Base-by-base conservation (phyloP, 805 yeast genomes). In the Spathaspora hagerdaliae region DNA sequence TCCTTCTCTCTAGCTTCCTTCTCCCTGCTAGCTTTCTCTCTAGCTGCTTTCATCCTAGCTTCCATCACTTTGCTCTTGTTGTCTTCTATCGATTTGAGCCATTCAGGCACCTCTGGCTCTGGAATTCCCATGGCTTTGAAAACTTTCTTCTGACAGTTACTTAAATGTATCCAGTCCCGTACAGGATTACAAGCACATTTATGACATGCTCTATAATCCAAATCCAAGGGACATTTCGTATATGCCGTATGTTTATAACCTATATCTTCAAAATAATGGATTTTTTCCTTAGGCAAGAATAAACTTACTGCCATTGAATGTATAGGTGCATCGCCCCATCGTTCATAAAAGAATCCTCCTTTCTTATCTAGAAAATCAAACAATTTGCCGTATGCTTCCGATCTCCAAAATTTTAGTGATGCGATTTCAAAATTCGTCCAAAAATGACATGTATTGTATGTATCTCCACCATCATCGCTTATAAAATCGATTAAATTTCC, bases 311-410 rank as follows among this genome's bases (percentile, higher is more conserved):
- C 96, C 57, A 88, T 82, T 6, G 95, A 85, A 65, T 88, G 96
- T 41, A 88, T 84, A 32, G 96, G 96, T 27, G 96, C 96, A 65
- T 88, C 96, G 56, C 96, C 96, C 96, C 96, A 87, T 67, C 96
- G 78, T 72, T 86, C 90, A 64, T 88, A 89, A 71, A 85, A 89
- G 70, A 89, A 89, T n/a, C 96, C 96, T 63, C 96, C 96, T 12
- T 84, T 78, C 50, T 78, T 64, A 65, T 89, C 96, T 58, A 89
- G 76, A 55, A 75, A 70, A 14, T 86, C 85, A 56, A 89, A 89
- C 65, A 83, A 89, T 46, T 77, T 74, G 39, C 65, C 55, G 61
- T 89, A 89, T 7, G 87, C 87, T 43, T 82, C 79, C 14, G 79
- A 65, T 61, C 94, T 76, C 88, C 89, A 87, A 63, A 88, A 78